Evolutionary conservation across 352 stramenopile genomes (phyloP), one percentile per base, ranked within the genome.

Genomic region (Globisporangium iwayamae): DNA sequence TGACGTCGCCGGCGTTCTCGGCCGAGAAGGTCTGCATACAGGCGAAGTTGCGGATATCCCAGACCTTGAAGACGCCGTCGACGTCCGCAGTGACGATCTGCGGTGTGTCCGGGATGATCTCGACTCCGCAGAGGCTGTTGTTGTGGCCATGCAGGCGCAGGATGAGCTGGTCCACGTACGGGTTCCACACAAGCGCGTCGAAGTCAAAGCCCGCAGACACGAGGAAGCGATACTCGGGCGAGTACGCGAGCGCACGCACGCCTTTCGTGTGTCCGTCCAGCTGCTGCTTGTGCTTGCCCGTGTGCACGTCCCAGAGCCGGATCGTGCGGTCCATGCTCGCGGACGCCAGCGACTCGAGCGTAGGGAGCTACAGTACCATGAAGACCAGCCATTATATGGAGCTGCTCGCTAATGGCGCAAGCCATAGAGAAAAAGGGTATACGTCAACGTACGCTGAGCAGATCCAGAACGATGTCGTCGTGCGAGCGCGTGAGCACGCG

Each of bases 291-390:
- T 93, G 81, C 34, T 88, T 89, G 28, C 85, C 88, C 22, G 87
- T 94, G 60, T 92, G 74, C 6, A 94, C 75, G 59, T 97, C 89
- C 89, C 88, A 96, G n/a, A 97, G 71, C 0, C 84, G 83, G 52
- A 97, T 94, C 20, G 81, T 96, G 46, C 81, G 81, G 68, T 96
- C 89, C 87, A 97, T 96, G 62, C 84, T 94, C 18, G 82, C 88
- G 2, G 81, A 95, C 30, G 86, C 88, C 11, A 97, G 66, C 28
- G 84, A 87, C 56, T 96, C 88, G 25, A 96, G 73, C 11, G 83
- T 86, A 46, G 80, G 78, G 4, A 96, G 67, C 72, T 93, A 59
- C 28, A 34, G 22, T 41, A 14, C 34, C n/a, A 62, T 20, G 5
- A 56, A 8, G 10, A 7, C 14, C 10, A 25, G 25, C 16, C 5